Evolutionary conservation across 2,329 filamentous ascomycete genomes (phyloP).

Genomic region (Stachybotrys chlorohalonatus): DNA sequence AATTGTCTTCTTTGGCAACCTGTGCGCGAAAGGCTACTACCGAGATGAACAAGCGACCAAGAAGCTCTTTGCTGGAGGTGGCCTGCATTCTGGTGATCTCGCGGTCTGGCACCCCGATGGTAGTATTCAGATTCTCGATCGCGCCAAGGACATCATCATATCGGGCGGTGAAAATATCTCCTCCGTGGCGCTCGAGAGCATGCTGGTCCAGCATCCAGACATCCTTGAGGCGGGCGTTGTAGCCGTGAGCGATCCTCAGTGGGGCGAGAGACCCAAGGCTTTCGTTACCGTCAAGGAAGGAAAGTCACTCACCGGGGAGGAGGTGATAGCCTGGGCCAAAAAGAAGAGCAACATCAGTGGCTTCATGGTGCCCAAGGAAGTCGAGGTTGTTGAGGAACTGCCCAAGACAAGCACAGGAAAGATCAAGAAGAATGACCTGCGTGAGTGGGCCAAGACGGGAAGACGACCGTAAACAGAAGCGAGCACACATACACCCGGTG

Average conservation of each 20-base stretch:
- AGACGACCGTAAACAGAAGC: conserved; percentile 6
- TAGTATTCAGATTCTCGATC: conserved; percentile 82
- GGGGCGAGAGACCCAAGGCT: conserved; percentile 94
- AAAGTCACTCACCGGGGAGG: conserved; percentile 37
- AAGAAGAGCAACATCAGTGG: conserved; percentile 70
- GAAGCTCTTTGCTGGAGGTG: conserved; percentile 81
- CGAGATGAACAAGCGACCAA: conserved; percentile 79
- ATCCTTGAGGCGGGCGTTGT: conserved; percentile 90
- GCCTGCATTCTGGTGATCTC: conserved; percentile 80
- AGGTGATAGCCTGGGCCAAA: conserved; percentile 81
- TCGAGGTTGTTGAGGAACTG: conserved; percentile 74
- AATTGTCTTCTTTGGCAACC: conserved; percentile 81
- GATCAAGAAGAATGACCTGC: conserved; percentile 85
- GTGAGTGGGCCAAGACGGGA: conserved; percentile 61
- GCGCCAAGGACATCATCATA: conserved; percentile 97
- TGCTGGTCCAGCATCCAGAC: conserved; percentile 80
- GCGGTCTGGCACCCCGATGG: conserved; percentile 92
- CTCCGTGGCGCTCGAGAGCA: conserved; percentile 81
- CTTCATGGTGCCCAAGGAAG: conserved; percentile 74
- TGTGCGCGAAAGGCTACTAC: conserved; percentile 86
- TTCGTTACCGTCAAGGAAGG: conserved; percentile 74
- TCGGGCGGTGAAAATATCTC: conserved; percentile 97
- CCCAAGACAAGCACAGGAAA: conserved; percentile 98
- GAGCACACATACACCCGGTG: not conserved
- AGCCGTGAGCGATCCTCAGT: conserved; percentile 77